Base-by-base conservation (phyloP, 2,329 filamentous ascomycete species). In the Monilinia fructicola region DNA sequence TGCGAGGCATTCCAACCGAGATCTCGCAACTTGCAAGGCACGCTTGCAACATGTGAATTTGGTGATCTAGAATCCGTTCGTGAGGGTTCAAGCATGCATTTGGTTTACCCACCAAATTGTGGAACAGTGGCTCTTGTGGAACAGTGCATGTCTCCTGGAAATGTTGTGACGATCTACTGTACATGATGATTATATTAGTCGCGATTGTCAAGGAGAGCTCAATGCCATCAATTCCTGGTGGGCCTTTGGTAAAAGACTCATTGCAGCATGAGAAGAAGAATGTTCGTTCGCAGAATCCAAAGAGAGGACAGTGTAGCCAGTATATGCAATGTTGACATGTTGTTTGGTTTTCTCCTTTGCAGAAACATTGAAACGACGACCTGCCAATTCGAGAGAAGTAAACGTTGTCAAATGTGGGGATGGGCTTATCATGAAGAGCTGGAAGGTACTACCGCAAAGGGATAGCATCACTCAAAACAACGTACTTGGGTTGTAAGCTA, bases 381-480 rank as follows among this genome's bases (percentile, higher is more conserved):
- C 58, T 60, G 12, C 58, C 58, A 23, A 14, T 60, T 60, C 50
- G 44, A 60, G 58, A 60, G 56, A n/a, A 50, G 12, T 50, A 50
- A 26, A 60, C 56, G 56, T 48, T 48, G 26, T 60, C 23, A 48
- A 21, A 6, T 60, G 26, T 35, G 56, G 42, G 28, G 42, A 31
- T 35, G 48, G 42, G 42, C 56, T 60, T 60, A 60, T 60, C 56
- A 28, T 14, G 42, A n/a, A 50, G 31, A 21, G 5, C 21, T 60
- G 58, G 21, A 31, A 28, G 44, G 28, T 26, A 48, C 12, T 50
- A 18, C 58, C 28, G 4, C 18, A 38, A 60, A 6, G 12, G 56
- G 42, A 60, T 48, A 48, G 21, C 42, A 48, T 60, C 12, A 42
- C 42, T 60, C 40, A n/a, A 9, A 59, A 44, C 26, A 44, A 59